These are phyloP conservation scores for Fraxinus dipetala DNA, from an alignment of 305 asterid species.

Conservation along the genomic window DNA sequence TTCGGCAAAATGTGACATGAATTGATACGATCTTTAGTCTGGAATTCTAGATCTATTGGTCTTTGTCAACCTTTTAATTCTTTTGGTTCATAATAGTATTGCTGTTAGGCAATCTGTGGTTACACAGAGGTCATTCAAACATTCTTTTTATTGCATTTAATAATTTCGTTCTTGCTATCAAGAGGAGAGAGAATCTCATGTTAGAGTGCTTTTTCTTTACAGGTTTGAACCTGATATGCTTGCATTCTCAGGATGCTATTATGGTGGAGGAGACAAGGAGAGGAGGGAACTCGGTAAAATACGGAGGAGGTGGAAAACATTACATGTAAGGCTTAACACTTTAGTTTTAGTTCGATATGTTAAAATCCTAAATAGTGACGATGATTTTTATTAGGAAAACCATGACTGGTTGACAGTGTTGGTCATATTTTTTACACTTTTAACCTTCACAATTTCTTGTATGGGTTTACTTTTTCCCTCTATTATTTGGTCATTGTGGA, in stretches of 20 bases:
- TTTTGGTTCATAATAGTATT: neutral
- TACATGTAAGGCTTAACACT: constrained; percentile 37
- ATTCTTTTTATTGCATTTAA: constrained; percentile 8
- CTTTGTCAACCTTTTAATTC: neutral
- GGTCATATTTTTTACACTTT: neutral
- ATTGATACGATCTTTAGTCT: neutral
- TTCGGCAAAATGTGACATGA: neutral
- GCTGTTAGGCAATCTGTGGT: neutral
- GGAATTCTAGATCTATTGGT: neutral
- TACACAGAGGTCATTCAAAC: constrained; percentile 15
- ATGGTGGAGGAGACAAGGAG: constrained; percentile 97
- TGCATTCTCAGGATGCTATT: constrained; percentile 98
- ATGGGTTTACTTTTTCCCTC: neutral
- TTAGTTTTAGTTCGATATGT: neutral
- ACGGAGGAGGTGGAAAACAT: constrained; percentile 89
- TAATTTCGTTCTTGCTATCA: neutral
- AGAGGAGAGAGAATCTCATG: constrained; percentile 17
- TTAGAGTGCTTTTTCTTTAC: constrained; percentile 27
- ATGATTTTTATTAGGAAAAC: neutral
- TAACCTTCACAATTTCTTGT: neutral
- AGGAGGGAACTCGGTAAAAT: constrained; percentile 77
- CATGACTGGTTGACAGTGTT: neutral
- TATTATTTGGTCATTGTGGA: neutral
- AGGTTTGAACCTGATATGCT: constrained; percentile 99
- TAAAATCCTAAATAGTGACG: neutral